These are phyloP conservation scores for Ustilago loliicola DNA, from an alignment of 1,284 basidiomycete species.

Conservation along the genomic window DNA sequence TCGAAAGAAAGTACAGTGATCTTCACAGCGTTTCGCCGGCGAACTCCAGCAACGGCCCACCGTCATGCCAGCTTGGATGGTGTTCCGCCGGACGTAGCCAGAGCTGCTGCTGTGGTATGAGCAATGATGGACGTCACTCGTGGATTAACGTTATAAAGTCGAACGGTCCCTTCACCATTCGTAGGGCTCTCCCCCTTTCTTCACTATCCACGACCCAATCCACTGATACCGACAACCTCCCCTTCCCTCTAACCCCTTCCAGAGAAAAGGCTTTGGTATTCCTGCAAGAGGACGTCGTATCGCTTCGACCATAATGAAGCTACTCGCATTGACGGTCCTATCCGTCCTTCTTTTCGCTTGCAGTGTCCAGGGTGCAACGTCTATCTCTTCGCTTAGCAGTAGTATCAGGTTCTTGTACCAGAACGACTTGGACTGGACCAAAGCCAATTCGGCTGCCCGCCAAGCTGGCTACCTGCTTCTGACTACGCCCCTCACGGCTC, in stretches of 20 bases:
- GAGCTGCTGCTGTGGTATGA: neutral
- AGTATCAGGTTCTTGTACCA: constrained; percentile 55
- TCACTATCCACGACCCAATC: neutral
- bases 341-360: neutral
- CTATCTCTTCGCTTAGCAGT: constrained; percentile 13
- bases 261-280: neutral
- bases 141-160: neutral
- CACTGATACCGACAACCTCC: neutral
- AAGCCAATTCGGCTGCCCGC: constrained; percentile 29
- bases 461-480: constrained; percentile 55
- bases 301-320: constrained; percentile 11
- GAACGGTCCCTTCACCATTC: neutral
- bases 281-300: neutral
- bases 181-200: neutral
- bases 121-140: neutral
- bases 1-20: neutral
- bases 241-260: neutral
- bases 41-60: neutral
- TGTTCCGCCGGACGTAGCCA: neutral
- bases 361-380: constrained; percentile 12
- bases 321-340: constrained; percentile 4
- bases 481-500: constrained; percentile 19
- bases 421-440: constrained; percentile 57
- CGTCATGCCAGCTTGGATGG: neutral
- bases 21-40: neutral